phyloP scores from a whole-genome alignment of 345 rosid species.

The Eutrema japonicum region DNA sequence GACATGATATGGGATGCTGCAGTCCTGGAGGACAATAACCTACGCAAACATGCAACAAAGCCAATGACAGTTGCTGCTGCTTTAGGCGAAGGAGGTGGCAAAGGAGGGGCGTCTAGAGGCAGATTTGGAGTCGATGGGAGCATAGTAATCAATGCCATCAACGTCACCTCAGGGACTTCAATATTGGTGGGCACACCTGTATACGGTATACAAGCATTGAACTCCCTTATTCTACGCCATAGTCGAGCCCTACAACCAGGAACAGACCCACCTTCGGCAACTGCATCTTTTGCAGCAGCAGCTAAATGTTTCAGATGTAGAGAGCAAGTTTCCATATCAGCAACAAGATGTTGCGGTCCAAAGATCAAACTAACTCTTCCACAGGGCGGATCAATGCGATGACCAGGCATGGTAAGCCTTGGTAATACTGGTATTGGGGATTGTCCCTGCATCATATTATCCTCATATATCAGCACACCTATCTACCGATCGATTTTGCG shows the following conservation, averaged over 20 bases:
- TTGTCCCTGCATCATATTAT: conserved; percentile 64
- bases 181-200: conserved; percentile 78
- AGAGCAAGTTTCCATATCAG: conserved; percentile 73
- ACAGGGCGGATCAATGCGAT: conserved; percentile 96
- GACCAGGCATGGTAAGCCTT: conserved; percentile 99
- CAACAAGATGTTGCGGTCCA: conserved; percentile 57
- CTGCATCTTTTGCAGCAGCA: conserved; percentile 98
- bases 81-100: conserved; percentile 99
- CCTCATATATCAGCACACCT: conserved; percentile 22
- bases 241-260: conserved; percentile 96
- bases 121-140: conserved; percentile 91
- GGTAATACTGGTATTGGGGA: conserved; percentile 85
- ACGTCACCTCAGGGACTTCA: conserved; percentile 95
- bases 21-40: conserved; percentile 85
- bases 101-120: conserved; percentile 94
- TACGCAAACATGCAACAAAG: conserved; percentile 90
- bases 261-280: conserved; percentile 93
- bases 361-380: conserved; percentile 75
- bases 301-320: conserved; percentile 97
- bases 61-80: conserved; percentile 99
- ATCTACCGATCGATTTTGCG: conserved; percentile 4
- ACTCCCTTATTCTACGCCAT: conserved; percentile 99
- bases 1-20: conserved; percentile 98
- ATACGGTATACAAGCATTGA: conserved; percentile 92
- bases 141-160: conserved; percentile 99